These are phyloP conservation scores for Paralagenidium karlingii DNA, from an alignment of 352 stramenopile species.

Conservation along the genomic window DNA sequence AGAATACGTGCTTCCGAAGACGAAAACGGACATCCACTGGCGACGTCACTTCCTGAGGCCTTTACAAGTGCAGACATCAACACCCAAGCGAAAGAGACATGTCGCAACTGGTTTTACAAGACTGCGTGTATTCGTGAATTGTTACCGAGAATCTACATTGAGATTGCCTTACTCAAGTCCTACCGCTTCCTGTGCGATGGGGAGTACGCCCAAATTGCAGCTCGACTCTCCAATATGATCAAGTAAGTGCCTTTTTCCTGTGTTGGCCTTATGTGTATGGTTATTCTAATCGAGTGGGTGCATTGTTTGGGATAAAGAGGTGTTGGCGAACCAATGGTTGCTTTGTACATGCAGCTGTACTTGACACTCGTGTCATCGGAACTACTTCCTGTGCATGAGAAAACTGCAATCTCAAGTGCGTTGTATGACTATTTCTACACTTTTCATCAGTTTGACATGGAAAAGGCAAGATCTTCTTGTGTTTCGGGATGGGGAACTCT, in stretches of 20 bases:
- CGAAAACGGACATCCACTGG: conserved; percentile 37
- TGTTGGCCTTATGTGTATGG: conserved; percentile 7
- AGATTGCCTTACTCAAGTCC: conserved; percentile 78
- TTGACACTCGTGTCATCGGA: conserved; percentile 57
- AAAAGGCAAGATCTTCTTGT: no score
- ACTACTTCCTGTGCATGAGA: conserved; percentile 24
- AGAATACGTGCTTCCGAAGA: conserved; percentile 42
- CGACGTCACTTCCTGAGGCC: conserved; percentile 28
- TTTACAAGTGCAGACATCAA: conserved; percentile 77
- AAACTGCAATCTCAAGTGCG: conserved; percentile 44
- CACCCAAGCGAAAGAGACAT: conserved; percentile 83
- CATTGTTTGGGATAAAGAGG: no score
- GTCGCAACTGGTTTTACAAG: conserved; percentile 93
- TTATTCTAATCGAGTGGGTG: conserved; percentile 4
- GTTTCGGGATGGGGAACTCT: no score
- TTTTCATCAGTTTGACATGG: conserved; percentile 64
- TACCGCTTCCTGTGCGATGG: conserved; percentile 85
- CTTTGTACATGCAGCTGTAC: conserved; percentile 78
- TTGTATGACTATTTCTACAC: conserved; percentile 85
- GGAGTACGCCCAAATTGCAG: conserved; percentile 81
- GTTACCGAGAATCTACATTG: conserved; percentile 83
- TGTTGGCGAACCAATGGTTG: conserved; percentile 79
- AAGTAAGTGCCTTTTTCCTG: no score
- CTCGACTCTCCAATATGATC: conserved; percentile 76
- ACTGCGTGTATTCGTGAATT: conserved; percentile 87